Percentiles rank a stretch among this genome's conserved stretches.
These are phyloP conservation scores for Phytophthora citricola DNA, from an alignment of 352 stramenopile species.

Conservation along the genomic window DNA sequence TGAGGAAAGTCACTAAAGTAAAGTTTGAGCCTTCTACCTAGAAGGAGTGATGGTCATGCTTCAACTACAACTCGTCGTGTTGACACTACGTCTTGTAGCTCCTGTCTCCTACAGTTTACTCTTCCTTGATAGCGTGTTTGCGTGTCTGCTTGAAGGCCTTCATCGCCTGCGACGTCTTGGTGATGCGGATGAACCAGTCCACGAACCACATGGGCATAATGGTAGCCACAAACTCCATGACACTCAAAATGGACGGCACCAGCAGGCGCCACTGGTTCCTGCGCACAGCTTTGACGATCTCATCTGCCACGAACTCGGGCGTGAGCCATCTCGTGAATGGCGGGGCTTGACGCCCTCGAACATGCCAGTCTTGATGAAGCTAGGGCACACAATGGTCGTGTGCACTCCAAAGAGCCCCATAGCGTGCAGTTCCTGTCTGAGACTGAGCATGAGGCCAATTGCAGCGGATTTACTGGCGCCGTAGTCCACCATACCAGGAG, in stretches of 20 bases:
- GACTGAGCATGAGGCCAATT: conserved; percentile 48
- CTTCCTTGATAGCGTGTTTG: conserved; percentile 44
- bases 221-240: conserved; percentile 42
- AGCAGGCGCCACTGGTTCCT: conserved; percentile 56
- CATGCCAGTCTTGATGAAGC: conserved; percentile 70
- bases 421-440: conserved; percentile 57
- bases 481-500: conserved; percentile 63
- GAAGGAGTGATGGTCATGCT: neutral
- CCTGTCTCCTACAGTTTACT: conserved; percentile 20
- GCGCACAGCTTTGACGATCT: conserved; percentile 56
- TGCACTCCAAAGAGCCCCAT: conserved; percentile 50
- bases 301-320: conserved; percentile 51
- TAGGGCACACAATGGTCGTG: conserved; percentile 64
- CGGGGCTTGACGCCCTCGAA: conserved; percentile 59
- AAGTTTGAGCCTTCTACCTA: neutral
- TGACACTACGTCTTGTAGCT: no score
- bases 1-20: conserved; percentile 2
- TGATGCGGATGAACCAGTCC: conserved; percentile 46
- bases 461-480: conserved; percentile 57
- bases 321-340: conserved; percentile 48
- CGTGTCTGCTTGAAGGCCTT: conserved; percentile 60
- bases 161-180: conserved; percentile 50
- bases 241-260: conserved; percentile 35
- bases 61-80: neutral
- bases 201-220: conserved; percentile 51